Evolutionary conservation across 208 protist genomes (phyloP), one percentile per base, ranked within the genome.

Genomic region (Phytomonas serpens): DNA sequence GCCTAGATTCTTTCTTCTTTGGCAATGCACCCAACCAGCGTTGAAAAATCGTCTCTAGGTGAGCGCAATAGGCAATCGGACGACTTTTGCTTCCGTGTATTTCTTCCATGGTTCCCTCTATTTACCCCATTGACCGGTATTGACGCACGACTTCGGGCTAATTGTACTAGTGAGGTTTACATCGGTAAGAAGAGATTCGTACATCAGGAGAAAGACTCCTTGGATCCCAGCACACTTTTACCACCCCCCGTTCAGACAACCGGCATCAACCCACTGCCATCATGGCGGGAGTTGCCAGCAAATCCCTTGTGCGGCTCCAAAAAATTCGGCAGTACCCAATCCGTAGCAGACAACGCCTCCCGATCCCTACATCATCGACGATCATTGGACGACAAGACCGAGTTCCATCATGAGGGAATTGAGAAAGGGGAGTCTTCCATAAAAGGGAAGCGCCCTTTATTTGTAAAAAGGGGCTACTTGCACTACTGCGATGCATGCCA

Each of bases 401-500:
- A 47, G 40, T 16, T 19, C 40, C 16, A 3, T 47, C 40, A 47
- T 16, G 13, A 10, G 9, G 9, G 14, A 47, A 47, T 47, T 19
- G 6, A 11, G 9, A 19, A 19, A 11, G 14, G 40, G 4, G 40
- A 47, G 14, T 64, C 61, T 64, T 64, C 32, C 19, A 10, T n/a
- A 27, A 31, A 64, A 64, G 19, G 0, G 19, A 34, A 64, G 19
- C 61, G 40, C 40, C 40, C 6, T 19, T 47, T 47, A 23, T 11
- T 47, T 47, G 40, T 16, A 57, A 36, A 64, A 34, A 78, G 69
- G 61, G 72, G 84, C 10, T 82, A 67, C 31, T 70, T 66, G 27
- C 84, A 87, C 51, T 88, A 86, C 78, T 97, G 92, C 65, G 89
- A 97, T 61, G 47, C 82, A 11, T 97, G 92, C 64, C 86, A 97